These are phyloP conservation scores for Globisporangium perplexum DNA, from an alignment of 352 stramenopile genomes.

Conservation along the genomic window DNA sequence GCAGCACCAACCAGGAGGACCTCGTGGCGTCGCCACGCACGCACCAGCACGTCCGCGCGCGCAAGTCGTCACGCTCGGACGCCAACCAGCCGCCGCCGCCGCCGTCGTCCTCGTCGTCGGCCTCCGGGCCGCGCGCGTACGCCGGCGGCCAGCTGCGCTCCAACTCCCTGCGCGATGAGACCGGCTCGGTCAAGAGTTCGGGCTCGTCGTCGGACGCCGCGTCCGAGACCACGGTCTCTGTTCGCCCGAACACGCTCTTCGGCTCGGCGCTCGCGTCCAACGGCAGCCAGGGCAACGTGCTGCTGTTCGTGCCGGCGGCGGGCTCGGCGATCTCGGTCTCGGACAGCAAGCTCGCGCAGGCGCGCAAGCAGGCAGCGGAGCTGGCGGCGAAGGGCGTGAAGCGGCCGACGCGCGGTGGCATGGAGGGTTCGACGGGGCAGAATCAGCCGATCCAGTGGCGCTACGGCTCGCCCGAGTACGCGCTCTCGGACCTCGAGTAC, in stretches of 20 bases:
- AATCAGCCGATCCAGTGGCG: conserved; percentile 37
- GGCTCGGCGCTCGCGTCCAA: conserved; percentile 20
- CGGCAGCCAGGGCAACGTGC: conserved; percentile 41
- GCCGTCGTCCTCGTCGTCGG: not conserved
- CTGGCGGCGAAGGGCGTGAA: conserved; percentile 50
- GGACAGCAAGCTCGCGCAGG: conserved; percentile 48
- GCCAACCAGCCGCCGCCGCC: conserved; percentile 14
- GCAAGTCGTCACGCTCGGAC: conserved; percentile 14
- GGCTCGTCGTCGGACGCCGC: conserved; percentile 20
- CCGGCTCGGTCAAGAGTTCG: conserved; percentile 13
- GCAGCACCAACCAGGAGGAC: not conserved
- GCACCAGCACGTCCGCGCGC: conserved; percentile 24
- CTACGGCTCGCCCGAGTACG: conserved; percentile 63
- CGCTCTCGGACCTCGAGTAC: conserved; percentile 74
- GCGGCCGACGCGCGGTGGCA: conserved; percentile 39
- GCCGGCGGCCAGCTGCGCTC: conserved; percentile 16
- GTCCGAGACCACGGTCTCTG: conserved; percentile 8
- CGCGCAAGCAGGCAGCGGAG: conserved; percentile 50
- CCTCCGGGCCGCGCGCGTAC: conserved; percentile 17
- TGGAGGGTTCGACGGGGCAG: conserved; percentile 14
- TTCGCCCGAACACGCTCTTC: conserved; percentile 22
- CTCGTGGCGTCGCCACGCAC: conserved; percentile 15
- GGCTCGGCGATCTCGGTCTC: conserved; percentile 65
- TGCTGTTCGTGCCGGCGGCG: conserved; percentile 65
- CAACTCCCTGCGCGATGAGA: conserved; percentile 15